Percentiles rank a stretch among this genome's conserved stretches.
These are phyloP conservation scores for Penicillium taxi DNA, from an alignment of 495 filamentous ascomycete genomes.

Conservation along the genomic window DNA sequence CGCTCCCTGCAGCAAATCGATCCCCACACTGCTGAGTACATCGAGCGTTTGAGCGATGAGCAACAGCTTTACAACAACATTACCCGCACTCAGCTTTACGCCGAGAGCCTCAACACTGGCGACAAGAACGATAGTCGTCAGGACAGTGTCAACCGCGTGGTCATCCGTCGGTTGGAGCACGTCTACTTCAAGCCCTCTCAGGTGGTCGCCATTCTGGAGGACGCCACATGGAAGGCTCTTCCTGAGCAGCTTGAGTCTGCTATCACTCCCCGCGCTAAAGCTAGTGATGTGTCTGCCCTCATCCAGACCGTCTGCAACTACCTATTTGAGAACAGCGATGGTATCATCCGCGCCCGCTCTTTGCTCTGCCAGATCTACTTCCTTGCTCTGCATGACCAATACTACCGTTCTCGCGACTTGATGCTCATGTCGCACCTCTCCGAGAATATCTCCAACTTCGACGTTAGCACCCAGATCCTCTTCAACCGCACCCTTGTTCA, in stretches of 20 bases:
- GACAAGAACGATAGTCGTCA: conserved; percentile 65
- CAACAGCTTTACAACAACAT: conserved; percentile 86
- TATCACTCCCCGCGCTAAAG: conserved; percentile 63
- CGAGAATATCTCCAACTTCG: conserved; percentile 90
- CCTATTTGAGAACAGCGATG: conserved; percentile 86
- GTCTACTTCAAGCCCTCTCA: conserved; percentile 98
- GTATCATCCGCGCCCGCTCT: conserved; percentile 89
- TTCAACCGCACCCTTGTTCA: conserved; percentile 98
- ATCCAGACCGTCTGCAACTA: conserved; percentile 89
- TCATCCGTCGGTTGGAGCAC: conserved; percentile 92
- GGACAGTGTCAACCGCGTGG: conserved; percentile 79
- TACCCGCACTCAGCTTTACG: conserved; percentile 76
- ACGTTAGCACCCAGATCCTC: conserved; percentile 93
- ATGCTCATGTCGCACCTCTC: conserved; percentile 99
- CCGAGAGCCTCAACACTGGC: conserved; percentile 66
- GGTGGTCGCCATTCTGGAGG: conserved; percentile 86
- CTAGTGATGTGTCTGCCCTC: conserved; percentile 59
- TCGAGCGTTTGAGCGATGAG: conserved; percentile 88
- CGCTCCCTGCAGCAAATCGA: conserved; percentile 93
- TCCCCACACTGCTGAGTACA: conserved; percentile 97
- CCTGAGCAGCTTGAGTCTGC: conserved; percentile 62
- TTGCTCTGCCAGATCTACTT: conserved; percentile 99
- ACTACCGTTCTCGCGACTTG: conserved; percentile 95
- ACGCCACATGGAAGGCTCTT: conserved; percentile 82
- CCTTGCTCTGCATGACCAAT: conserved; percentile 91